Evolutionary conservation across 306 rosid species (phyloP).

Genomic region (Cucumis cinereus): DNA sequence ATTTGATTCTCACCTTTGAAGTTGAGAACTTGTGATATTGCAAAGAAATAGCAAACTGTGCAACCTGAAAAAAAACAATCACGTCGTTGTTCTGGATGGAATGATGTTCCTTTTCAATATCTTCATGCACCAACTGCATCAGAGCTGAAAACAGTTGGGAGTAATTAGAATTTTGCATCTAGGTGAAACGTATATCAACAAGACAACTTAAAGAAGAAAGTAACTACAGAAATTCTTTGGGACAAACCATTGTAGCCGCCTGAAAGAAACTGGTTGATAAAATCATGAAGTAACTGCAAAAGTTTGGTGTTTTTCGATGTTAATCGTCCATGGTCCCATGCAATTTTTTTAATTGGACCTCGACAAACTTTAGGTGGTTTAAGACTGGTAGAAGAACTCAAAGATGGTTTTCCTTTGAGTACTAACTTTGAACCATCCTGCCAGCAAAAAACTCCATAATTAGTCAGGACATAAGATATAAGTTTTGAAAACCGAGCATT

Average conservation of each 20-base stretch:
- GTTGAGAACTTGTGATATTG: conserved; percentile 57
- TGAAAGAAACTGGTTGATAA: conserved; percentile 57
- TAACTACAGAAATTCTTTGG: background rate
- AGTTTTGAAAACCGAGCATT: conserved; percentile 5
- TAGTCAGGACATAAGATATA: conserved; percentile 11
- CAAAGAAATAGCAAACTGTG: conserved; percentile 77
- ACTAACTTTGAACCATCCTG: conserved; percentile 92
- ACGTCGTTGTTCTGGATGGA: conserved; percentile 60
- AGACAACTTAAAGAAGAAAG: background rate
- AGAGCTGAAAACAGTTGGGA: conserved; percentile 39
- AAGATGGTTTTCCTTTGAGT: conserved; percentile 64
- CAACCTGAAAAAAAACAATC: conserved; percentile 68
- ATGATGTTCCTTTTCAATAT: conserved; percentile 75
- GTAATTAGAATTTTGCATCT: conserved; percentile 13
- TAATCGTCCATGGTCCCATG: conserved; percentile 74
- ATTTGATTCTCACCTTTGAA: conserved; percentile 57
- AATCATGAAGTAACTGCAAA: conserved; percentile 66
- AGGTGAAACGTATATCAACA: conserved; percentile 3
- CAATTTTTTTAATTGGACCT: conserved; percentile 65
- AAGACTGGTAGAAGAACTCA: conserved; percentile 32
- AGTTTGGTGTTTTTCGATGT: conserved; percentile 52
- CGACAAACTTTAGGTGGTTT: conserved; percentile 44
- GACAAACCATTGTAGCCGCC: conserved; percentile 72
- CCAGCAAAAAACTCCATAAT: conserved; percentile 17
- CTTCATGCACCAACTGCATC: conserved; percentile 68